Evolutionary conservation across 2,329 filamentous ascomycete genomes (phyloP).

Genomic region (Talaromyces sp.): DNA sequence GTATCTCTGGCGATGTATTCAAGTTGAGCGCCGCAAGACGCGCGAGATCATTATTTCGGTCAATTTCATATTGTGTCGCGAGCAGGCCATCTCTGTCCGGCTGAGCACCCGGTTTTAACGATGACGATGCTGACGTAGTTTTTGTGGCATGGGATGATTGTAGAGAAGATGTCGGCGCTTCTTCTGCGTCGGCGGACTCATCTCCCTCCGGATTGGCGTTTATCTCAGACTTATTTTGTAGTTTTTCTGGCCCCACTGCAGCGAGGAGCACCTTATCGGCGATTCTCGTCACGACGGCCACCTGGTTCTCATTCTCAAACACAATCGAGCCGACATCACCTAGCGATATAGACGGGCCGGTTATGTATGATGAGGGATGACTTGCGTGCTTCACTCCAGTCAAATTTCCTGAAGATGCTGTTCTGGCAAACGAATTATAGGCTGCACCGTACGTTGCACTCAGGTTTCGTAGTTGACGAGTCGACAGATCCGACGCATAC

Average conservation of each 20-base stretch:
- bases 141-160: neutral
- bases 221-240: slow-evolving; percentile 17
- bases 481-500: slow-evolving; percentile 38
- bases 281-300: slow-evolving; percentile 42
- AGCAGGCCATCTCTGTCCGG: slow-evolving; percentile 26
- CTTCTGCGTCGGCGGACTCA: neutral
- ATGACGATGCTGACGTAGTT: neutral
- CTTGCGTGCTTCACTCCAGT: slow-evolving; percentile 43
- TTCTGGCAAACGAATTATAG: slow-evolving; percentile 43
- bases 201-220: neutral
- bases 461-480: slow-evolving; percentile 41
- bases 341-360: slow-evolving; percentile 39
- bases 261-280: slow-evolving; percentile 44
- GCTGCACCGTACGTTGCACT: slow-evolving; percentile 44
- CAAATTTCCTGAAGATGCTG: slow-evolving; percentile 39
- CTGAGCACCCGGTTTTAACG: slow-evolving; percentile 4
- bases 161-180: neutral
- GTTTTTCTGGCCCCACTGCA: slow-evolving; percentile 38
- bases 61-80: slow-evolving; percentile 39
- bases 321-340: slow-evolving; percentile 45
- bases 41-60: slow-evolving; percentile 38
- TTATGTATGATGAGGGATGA: slow-evolving; percentile 43
- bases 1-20: slow-evolving; percentile 36
- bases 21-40: slow-evolving; percentile 40
- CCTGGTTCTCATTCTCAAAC: slow-evolving; percentile 41